These are phyloP conservation scores for Ceratobasidium sp. DNA, from an alignment of 1,284 basidiomycete species.

Conservation along the genomic window DNA sequence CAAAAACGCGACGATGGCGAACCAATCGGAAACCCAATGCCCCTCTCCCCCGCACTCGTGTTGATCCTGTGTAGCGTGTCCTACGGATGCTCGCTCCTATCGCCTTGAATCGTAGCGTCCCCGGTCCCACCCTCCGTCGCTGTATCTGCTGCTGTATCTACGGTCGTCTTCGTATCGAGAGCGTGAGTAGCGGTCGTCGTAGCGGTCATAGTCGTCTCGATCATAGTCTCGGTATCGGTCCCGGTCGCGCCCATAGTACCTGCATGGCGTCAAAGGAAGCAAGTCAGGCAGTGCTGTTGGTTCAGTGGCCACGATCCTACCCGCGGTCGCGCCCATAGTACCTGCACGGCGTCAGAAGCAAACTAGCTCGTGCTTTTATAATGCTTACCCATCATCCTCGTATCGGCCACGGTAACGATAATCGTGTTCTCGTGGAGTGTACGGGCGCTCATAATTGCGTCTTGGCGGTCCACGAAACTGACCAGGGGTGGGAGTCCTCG, in stretches of 20 bases:
- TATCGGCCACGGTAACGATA: constrained; percentile 73
- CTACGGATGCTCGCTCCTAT: constrained; percentile 18
- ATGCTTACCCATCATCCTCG: constrained; percentile 50
- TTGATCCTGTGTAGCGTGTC: background rate
- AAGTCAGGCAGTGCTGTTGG: no score
- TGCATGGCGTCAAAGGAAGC: background rate
- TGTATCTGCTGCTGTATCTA: background rate
- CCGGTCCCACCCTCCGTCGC: constrained; percentile 11
- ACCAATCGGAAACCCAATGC: constrained; percentile 13
- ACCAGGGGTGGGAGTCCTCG: constrained; percentile 95
- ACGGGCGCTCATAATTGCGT: constrained; percentile 68
- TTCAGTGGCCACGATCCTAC: no score
- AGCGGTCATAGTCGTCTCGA: background rate
- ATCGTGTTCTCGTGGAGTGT: constrained; percentile 85
- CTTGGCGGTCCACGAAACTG: constrained; percentile 84
- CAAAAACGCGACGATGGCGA: constrained; percentile 17
- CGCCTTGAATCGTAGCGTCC: constrained; percentile 25
- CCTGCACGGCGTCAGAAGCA: no score
- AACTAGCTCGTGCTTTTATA: background rate
- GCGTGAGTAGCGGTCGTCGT: constrained; percentile 3
- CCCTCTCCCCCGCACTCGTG: background rate
- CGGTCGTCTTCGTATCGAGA: background rate
- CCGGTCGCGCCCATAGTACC: constrained; percentile 53
- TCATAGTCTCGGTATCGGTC: constrained; percentile 23
- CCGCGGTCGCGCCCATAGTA: no score